Evolutionary conservation across 179 eudicot species (phyloP), one percentile per base, ranked within the genome.

Genomic region (Spergularia azorica): DNA sequence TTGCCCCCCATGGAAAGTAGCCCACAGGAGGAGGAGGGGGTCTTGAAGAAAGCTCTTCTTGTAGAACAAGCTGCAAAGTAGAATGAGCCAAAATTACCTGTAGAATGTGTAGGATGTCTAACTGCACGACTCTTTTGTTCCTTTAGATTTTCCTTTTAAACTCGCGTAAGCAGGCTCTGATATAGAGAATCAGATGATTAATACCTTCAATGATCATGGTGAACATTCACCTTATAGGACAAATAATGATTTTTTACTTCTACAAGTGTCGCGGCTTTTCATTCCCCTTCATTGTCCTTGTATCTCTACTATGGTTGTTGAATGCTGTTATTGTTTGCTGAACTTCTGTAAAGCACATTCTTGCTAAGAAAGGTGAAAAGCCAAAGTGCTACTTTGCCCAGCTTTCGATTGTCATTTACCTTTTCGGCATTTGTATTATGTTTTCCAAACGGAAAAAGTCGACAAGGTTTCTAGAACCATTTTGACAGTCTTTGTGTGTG

Each of bases 1-100:
- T 86, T 92, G 86, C 93, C 97, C 0, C 95, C 95, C 0, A 68
- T 89, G 83, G 82, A 82, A 5, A 70, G 59, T 73, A 76, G 39
- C 67, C 6, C 67, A 26, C 61, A 41, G 76, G 84, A 63, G 26
- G 84, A 63, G 26, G 88, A 91, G 67, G 83, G 75, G 48, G 64
- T 80, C 16, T 80, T 88, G 86, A 84, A 78, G 82, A 86, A 84
- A 66, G 50, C 61, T 50, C 82, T 82, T 17, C 56, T 64, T 21
- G 63, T 85, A n/a, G 88, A 86, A 67, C 89, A 86, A 81, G 83
- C 79, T 76, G 86, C 87, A 9, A 85, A 85, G 83, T 85, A 83
- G 79, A 36, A 65, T 54, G 51, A 57, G 32, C 75, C 51, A n/a
- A 64, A 70, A 39, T 17, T 61, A 18, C 54, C 70, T 51, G 20